Conservation (phyloP, 352 stramenopile species). For the Peronospora belbahrii region DNA sequence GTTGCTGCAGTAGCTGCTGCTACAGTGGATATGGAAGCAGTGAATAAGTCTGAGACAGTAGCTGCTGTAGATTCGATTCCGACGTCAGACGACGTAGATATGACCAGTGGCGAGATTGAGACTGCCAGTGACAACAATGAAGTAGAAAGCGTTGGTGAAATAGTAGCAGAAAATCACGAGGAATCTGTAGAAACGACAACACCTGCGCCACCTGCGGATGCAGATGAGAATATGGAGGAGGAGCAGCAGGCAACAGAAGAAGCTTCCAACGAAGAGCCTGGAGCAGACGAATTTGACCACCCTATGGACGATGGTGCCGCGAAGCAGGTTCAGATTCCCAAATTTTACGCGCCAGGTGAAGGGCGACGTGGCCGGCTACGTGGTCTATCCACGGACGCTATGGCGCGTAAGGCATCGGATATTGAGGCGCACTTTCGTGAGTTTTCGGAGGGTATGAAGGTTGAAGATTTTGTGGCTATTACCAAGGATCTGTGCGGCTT, state of each 20-base stretch:
- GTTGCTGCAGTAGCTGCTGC: slow-evolving; percentile 6
- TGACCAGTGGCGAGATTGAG: slow-evolving; percentile 26
- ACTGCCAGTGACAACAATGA: slow-evolving; percentile 8
- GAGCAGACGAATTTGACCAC: slow-evolving; percentile 12
- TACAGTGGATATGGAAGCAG: slow-evolving; percentile 14
- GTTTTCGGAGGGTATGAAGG: slow-evolving; percentile 77
- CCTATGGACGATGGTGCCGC: slow-evolving; percentile 25
- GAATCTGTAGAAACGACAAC: background rate
- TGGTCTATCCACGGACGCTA: slow-evolving; percentile 54
- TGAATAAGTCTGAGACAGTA: slow-evolving; percentile 3
- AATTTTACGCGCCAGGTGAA: slow-evolving; percentile 67
- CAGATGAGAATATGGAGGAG: slow-evolving; percentile 24
- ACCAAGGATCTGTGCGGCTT: slow-evolving; percentile 97
- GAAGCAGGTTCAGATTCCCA: slow-evolving; percentile 42
- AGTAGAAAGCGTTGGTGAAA: slow-evolving; percentile 1
- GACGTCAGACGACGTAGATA: slow-evolving; percentile 38
- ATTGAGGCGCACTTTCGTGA: slow-evolving; percentile 75
- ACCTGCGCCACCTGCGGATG: slow-evolving; percentile 3
- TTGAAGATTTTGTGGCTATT: slow-evolving; percentile 89
- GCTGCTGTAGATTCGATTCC: background rate
- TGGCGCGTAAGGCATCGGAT: slow-evolving; percentile 53
- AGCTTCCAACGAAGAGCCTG: slow-evolving; percentile 1
- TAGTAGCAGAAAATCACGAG: slow-evolving; percentile 9
- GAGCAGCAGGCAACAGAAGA: slow-evolving; percentile 9
- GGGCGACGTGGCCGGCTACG: slow-evolving; percentile 46